Conservation (phyloP, 2,329 filamentous ascomycete species). For the Colletotrichum viniferum region DNA sequence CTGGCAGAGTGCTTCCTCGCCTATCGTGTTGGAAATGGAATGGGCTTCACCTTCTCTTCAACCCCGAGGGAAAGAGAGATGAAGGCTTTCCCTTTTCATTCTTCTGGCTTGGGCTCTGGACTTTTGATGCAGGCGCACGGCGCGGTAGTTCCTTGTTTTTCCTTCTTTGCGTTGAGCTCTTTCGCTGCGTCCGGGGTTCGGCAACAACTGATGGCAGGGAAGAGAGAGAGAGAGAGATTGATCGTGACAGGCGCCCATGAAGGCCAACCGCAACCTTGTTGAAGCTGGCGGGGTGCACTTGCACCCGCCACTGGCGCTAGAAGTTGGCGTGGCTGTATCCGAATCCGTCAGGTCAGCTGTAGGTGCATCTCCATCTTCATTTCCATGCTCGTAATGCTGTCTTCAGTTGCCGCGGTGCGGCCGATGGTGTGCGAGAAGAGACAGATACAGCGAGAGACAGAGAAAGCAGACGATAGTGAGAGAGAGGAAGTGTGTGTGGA, state of each 20-base stretch:
- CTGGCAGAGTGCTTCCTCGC: not conserved
- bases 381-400: not conserved
- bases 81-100: not conserved
- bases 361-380: not conserved
- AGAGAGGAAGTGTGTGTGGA: not conserved
- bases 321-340: not conserved
- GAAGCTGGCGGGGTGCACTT: conserved; percentile 8
- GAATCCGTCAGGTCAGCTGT: not conserved
- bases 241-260: not conserved
- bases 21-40: not conserved
- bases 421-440: not conserved
- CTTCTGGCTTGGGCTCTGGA: not conserved
- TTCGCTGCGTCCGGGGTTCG: not conserved
- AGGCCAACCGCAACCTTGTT: not conserved
- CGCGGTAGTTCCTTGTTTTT: not conserved
- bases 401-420: not conserved
- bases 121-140: not conserved
- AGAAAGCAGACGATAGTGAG: not conserved
- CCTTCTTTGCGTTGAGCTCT: not conserved
- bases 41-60: not conserved
- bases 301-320: not conserved
- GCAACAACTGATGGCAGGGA: not conserved
- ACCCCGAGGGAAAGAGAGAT: not conserved
- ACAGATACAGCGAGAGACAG: not conserved
- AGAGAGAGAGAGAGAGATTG: not conserved